Percentiles rank a stretch among this genome's conserved stretches.
Evolutionary conservation across 371 early-diverging fungal species (phyloP).

Genomic region (Paraphysoderma sedebokerense): DNA sequence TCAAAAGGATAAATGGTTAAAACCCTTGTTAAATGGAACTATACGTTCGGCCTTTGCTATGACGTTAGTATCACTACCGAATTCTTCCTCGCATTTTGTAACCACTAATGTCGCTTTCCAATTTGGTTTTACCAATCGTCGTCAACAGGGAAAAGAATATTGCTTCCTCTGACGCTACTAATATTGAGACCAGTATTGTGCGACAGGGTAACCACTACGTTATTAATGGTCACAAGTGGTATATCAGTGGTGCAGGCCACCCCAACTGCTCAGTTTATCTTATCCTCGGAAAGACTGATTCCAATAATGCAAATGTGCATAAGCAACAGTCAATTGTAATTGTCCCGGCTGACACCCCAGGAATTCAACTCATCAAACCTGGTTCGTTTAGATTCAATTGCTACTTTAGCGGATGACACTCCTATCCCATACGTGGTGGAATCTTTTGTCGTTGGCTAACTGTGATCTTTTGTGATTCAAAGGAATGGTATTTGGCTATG

Average conservation of each 20-base stretch:
- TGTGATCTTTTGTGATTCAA: too few relatives aligned
- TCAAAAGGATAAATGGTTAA: slow-evolving; percentile 73
- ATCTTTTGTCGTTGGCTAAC: too few relatives aligned
- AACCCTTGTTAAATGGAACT: slow-evolving; percentile 68
- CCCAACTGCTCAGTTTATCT: slow-evolving; percentile 76
- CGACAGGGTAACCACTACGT: slow-evolving; percentile 48
- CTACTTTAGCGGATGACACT: neutral
- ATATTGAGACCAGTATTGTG: slow-evolving; percentile 68
- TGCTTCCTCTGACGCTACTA: slow-evolving; percentile 91
- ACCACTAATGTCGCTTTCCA: neutral
- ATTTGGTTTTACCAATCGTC: too few relatives aligned
- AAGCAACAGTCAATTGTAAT: slow-evolving; percentile 76
- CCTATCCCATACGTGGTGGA: neutral
- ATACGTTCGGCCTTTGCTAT: slow-evolving; percentile 95
- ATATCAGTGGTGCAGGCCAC: slow-evolving; percentile 88
- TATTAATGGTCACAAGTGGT: slow-evolving; percentile 90
- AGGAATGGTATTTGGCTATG: slow-evolving; percentile 10
- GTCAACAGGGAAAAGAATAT: slow-evolving; percentile 76
- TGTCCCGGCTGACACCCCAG: slow-evolving; percentile 75
- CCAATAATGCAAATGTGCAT: slow-evolving; percentile 47
- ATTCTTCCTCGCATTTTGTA: neutral
- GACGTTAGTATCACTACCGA: too few relatives aligned
- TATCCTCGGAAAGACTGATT: slow-evolving; percentile 62
- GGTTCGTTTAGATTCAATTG: slow-evolving; percentile 14
- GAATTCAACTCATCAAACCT: slow-evolving; percentile 68